Conservation (phyloP, 2,329 filamentous ascomycete genomes). For the Fusarium fracticaudum region DNA sequence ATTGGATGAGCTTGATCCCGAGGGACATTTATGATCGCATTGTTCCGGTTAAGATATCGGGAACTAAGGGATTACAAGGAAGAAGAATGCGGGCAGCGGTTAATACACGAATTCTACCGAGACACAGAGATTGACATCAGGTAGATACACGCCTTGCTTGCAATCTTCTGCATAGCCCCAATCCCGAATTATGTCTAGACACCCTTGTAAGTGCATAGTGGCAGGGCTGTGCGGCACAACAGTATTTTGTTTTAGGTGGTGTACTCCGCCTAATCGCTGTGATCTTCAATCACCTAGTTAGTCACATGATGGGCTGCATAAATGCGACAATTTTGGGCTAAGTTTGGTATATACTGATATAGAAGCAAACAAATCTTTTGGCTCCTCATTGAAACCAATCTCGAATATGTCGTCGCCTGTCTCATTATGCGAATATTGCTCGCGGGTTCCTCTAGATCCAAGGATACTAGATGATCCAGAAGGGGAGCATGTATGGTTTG, state of each 20-base stretch:
- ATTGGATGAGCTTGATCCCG: not conserved
- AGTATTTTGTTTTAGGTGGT: too few relatives aligned
- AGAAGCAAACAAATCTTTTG: too few relatives aligned
- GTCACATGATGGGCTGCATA: not conserved
- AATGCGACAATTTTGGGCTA: not conserved
- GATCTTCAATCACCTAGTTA: not conserved
- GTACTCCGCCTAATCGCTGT: fast-evolving
- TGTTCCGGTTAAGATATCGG: not conserved
- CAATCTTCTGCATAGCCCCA: not conserved
- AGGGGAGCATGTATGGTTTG: too few relatives aligned
- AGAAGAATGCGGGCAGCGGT: not conserved
- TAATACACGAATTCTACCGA: not conserved
- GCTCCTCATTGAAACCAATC: fast-evolving
- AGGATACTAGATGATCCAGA: too few relatives aligned
- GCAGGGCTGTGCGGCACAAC: too few relatives aligned
- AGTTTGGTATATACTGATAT: too few relatives aligned
- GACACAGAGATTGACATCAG: not conserved
- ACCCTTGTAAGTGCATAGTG: not conserved
- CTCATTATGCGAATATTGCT: not conserved
- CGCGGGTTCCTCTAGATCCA: not conserved
- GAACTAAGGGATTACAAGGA: not conserved
- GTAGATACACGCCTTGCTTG: not conserved
- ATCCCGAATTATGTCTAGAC: too few relatives aligned
- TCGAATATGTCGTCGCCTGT: fast-evolving
- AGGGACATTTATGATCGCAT: not conserved